These are phyloP conservation scores for Penicillium sp. DNA, from an alignment of 2,329 filamentous ascomycete genomes.

Conservation along the genomic window DNA sequence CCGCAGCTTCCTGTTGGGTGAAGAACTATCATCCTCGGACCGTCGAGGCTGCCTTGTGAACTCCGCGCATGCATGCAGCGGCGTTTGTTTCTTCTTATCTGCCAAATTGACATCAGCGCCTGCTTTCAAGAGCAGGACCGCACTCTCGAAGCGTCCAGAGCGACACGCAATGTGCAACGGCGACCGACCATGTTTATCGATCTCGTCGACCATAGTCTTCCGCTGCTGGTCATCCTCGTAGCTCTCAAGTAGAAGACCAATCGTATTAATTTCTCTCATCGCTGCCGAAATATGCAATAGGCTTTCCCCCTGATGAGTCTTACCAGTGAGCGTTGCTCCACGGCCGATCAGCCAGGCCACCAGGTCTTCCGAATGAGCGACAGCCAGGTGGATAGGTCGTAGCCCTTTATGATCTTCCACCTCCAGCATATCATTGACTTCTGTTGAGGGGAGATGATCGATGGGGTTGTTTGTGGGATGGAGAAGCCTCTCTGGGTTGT, in stretches of 20 bases:
- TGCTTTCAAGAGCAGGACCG: conserved; percentile 15
- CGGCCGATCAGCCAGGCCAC: conserved; percentile 17
- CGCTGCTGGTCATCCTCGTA: conserved; percentile 7
- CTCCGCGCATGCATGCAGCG: conserved; percentile 2
- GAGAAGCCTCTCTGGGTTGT: conserved; percentile 6
- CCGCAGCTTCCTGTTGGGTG: background rate
- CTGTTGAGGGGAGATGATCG: conserved; percentile 15
- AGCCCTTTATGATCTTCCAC: conserved; percentile 17
- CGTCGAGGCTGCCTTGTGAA: background rate
- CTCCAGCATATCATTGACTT: conserved; percentile 12
- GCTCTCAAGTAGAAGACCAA: conserved; percentile 19
- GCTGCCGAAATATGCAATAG: conserved; percentile 20
- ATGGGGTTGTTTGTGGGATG: conserved; percentile 9
- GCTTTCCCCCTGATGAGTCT: conserved; percentile 18
- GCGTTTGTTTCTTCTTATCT: background rate
- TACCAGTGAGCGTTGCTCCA: conserved; percentile 16
- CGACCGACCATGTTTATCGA: conserved; percentile 15
- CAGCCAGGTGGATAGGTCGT: conserved; percentile 20
- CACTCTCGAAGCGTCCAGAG: conserved; percentile 20
- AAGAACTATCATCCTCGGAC: background rate
- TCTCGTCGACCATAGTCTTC: conserved; percentile 13
- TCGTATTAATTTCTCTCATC: conserved; percentile 18
- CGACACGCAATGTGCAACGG: conserved; percentile 21
- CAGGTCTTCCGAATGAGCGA: conserved; percentile 15
- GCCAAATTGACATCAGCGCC: conserved; percentile 13